Conservation (phyloP, 106 monocot species). For the Xerophyta viscosa region DNA sequence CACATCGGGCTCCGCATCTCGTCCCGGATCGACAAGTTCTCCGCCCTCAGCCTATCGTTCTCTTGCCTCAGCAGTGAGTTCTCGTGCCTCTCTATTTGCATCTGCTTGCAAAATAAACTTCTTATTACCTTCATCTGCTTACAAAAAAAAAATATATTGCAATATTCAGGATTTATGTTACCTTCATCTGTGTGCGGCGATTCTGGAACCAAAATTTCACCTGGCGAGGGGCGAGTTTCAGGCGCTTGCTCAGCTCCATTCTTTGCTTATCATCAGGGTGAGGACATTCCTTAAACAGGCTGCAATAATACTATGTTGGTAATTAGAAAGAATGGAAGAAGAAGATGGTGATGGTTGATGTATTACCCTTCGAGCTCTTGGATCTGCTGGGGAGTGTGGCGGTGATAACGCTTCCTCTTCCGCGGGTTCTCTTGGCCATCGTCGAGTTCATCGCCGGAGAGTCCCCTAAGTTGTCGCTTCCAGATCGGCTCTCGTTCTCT, state of each 20-base stretch:
- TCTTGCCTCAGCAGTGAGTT: constrained; percentile 73
- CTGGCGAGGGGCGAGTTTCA: constrained; percentile 62
- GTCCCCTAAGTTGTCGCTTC: constrained; percentile 75
- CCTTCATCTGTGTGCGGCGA: constrained; percentile 97
- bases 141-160: too few species aligned
- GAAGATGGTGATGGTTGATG: neutral
- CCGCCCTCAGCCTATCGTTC: constrained; percentile 73
- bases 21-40: constrained; percentile 71
- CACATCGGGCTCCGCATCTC: constrained; percentile 73
- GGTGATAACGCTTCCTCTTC: constrained; percentile 81
- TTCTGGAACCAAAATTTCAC: constrained; percentile 99
- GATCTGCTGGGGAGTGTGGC: constrained; percentile 92
- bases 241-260: constrained; percentile 61
- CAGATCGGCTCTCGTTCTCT: constrained; percentile 74
- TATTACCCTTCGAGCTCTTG: constrained; percentile 85
- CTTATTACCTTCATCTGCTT: too few species aligned
- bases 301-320: neutral
- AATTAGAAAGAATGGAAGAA: neutral
- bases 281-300: constrained; percentile 84
- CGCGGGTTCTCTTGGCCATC: constrained; percentile 28
- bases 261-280: constrained; percentile 97
- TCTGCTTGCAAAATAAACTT: constrained; percentile 23
- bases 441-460: constrained; percentile 70
- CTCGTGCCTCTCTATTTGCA: constrained; percentile 80
- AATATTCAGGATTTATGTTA: constrained; percentile 8